phyloP scores from a whole-genome alignment of 164 flowering plant genomes.

The Chimonanthus salicifolius region DNA sequence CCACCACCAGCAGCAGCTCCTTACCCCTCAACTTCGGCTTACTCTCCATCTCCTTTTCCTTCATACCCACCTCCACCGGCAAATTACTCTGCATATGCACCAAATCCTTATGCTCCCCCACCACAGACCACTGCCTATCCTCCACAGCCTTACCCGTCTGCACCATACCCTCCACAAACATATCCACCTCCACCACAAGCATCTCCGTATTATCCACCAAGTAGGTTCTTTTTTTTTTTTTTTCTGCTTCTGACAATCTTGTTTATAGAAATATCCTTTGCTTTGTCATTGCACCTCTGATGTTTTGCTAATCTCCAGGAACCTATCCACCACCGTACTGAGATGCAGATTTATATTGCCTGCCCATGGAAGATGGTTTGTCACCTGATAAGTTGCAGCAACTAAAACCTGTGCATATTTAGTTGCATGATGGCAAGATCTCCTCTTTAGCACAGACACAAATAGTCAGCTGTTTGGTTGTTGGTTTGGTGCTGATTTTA shows the following conservation, averaged over 20 bases:
- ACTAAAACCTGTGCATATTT: neutral
- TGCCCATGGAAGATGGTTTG: neutral
- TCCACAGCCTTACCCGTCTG: conserved; percentile 46
- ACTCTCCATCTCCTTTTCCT: conserved; percentile 19
- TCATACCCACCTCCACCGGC: conserved; percentile 10
- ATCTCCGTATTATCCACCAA: conserved; percentile 38
- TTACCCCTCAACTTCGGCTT: conserved; percentile 10
- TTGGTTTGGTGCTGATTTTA: neutral
- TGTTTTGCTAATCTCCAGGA: conserved; percentile 14
- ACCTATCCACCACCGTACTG: conserved; percentile 34
- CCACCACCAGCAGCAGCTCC: conserved; percentile 27
- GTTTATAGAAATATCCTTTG: neutral
- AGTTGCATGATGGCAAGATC: neutral
- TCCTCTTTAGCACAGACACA: neutral
- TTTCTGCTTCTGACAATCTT: neutral
- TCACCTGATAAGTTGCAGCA: neutral
- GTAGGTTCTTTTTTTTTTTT: conserved; percentile 16
- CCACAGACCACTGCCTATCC: conserved; percentile 40
- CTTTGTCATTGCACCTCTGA: neutral
- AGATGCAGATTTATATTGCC: neutral
- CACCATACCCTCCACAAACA: conserved; percentile 42
- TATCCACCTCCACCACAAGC: conserved; percentile 41
- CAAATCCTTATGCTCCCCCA: conserved; percentile 29
- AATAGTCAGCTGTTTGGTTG: neutral
- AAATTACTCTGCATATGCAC: conserved; percentile 26